phyloP scores from a whole-genome alignment of 225 moss, liverwort and hornwort genomes.

The Marchantia paleacea region DNA sequence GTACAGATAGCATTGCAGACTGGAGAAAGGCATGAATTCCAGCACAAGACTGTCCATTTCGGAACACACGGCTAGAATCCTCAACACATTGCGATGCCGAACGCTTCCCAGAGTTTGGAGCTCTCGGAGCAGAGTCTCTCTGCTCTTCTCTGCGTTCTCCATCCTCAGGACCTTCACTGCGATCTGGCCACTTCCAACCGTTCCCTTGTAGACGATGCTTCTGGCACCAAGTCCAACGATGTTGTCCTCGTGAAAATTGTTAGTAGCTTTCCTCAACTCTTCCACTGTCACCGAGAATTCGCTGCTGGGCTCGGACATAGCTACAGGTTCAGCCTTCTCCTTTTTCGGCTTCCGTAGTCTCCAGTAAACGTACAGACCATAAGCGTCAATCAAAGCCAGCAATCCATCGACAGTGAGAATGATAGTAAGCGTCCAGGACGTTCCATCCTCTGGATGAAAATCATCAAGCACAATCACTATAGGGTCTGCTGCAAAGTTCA shows the following conservation, averaged over 20 bases:
- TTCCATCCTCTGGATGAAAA: neutral
- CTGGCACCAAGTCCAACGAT: conserved; percentile 30
- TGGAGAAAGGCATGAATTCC: conserved; percentile 23
- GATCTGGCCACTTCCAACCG: conserved; percentile 17
- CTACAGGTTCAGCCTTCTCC: neutral
- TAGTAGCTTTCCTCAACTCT: conserved; percentile 23
- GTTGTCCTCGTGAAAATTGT: conserved; percentile 22
- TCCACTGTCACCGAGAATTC: neutral
- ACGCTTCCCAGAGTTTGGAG: conserved; percentile 18
- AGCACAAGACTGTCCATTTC: conserved; percentile 15
- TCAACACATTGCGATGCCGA: conserved; percentile 24
- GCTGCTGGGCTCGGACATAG: neutral
- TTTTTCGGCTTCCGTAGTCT: neutral
- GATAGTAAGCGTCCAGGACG: neutral
- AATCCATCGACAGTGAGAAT: conserved; percentile 2
- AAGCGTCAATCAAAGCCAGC: conserved; percentile 5
- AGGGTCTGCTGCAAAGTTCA: too few relatives aligned
- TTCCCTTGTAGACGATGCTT: conserved; percentile 33
- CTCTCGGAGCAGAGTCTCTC: conserved; percentile 8
- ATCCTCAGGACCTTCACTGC: conserved; percentile 27
- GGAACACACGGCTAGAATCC: conserved; percentile 13
- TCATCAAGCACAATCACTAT: neutral
- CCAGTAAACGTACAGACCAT: neutral
- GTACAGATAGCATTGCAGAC: conserved; percentile 11
- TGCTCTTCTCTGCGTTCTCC: conserved; percentile 7